Percentiles rank a stretch among this genome's conserved stretches.
phyloP scores from a whole-genome alignment of 2,329 filamentous ascomycete genomes.

The Aaosphaeria pasadenensis region DNA sequence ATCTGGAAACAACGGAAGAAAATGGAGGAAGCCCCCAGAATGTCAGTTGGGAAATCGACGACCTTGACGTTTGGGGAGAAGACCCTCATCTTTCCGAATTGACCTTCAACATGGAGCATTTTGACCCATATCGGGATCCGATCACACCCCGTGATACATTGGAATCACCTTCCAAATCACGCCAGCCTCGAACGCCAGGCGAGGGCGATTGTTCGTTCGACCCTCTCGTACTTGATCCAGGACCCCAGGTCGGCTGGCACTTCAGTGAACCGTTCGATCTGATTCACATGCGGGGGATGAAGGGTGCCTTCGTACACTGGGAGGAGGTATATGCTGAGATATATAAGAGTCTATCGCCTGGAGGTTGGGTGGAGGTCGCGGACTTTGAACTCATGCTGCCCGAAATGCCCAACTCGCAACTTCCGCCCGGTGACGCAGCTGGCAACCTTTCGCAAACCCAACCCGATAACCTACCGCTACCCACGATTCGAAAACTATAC shows the following conservation, averaged over 20 bases:
- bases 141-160: constrained; percentile 11
- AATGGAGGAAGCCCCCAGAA: constrained; percentile 13
- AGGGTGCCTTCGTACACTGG: constrained; percentile 49
- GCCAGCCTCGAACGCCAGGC: constrained; percentile 6
- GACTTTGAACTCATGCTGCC: constrained; percentile 34
- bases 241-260: constrained; percentile 40
- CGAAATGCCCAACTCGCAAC: constrained; percentile 14
- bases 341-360: constrained; percentile 43
- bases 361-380: constrained; percentile 47
- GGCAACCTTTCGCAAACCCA: constrained; percentile 3
- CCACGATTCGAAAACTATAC: constrained; percentile 25
- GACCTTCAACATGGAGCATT: constrained; percentile 15
- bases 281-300: constrained; percentile 48
- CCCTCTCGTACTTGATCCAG: constrained; percentile 15
- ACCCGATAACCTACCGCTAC: constrained; percentile 11
- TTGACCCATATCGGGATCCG: constrained; percentile 19
- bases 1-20: constrained; percentile 48
- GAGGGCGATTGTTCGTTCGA: constrained; percentile 18
- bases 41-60: constrained; percentile 37
- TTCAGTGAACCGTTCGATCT: constrained; percentile 49
- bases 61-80: constrained; percentile 33
- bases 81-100: constrained; percentile 27
- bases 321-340: constrained; percentile 44
- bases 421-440: constrained; percentile 1
- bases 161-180: constrained; percentile 15